These are phyloP conservation scores for Coleophoma cylindrospora DNA, from an alignment of 2,329 filamentous ascomycete species.

Conservation along the genomic window DNA sequence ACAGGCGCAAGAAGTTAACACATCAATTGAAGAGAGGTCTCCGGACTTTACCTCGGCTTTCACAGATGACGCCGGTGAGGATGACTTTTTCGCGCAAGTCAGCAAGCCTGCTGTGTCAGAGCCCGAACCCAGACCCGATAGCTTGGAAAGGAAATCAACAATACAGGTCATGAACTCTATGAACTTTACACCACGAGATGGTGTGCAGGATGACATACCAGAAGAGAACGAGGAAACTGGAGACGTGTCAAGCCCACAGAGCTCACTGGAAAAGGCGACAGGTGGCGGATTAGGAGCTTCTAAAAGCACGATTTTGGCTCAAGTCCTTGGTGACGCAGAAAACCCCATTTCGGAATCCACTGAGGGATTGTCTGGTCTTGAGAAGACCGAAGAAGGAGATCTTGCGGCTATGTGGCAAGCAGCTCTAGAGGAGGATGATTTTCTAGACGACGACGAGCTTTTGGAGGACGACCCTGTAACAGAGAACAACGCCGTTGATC, in stretches of 20 bases:
- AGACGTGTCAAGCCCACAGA: conserved; percentile 5
- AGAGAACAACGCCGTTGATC: conserved; percentile 48
- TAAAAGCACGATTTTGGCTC: conserved; percentile 19
- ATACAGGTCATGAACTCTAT: conserved; percentile 56
- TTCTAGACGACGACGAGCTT: conserved; percentile 49
- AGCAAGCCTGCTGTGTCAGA: conserved; percentile 19
- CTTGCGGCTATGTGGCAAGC: conserved; percentile 79
- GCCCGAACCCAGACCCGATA: conserved; percentile 2
- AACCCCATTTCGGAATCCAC: conserved; percentile 10
- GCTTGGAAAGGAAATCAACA: conserved; percentile 65
- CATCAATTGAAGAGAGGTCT: conserved; percentile 10
- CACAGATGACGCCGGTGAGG: conserved; percentile 33
- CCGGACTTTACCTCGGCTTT: conserved; percentile 25
- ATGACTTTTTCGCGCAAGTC: conserved; percentile 53
- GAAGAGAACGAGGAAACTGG: conserved; percentile 9
- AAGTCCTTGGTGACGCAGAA: conserved; percentile 21
- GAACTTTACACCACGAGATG: conserved; percentile 26
- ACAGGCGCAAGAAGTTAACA: conserved; percentile 14
- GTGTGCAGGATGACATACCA: conserved; percentile 9
- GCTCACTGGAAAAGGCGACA: conserved; percentile 12
- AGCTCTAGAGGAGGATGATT: conserved; percentile 70
- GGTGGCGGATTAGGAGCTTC: conserved; percentile 20
- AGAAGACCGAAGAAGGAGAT: conserved; percentile 50
- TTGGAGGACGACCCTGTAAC: conserved; percentile 52
- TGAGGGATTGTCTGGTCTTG: conserved; percentile 28